phyloP scores from a whole-genome alignment of 805 yeast species.

The Wickerhamomyces rabaulensis region DNA sequence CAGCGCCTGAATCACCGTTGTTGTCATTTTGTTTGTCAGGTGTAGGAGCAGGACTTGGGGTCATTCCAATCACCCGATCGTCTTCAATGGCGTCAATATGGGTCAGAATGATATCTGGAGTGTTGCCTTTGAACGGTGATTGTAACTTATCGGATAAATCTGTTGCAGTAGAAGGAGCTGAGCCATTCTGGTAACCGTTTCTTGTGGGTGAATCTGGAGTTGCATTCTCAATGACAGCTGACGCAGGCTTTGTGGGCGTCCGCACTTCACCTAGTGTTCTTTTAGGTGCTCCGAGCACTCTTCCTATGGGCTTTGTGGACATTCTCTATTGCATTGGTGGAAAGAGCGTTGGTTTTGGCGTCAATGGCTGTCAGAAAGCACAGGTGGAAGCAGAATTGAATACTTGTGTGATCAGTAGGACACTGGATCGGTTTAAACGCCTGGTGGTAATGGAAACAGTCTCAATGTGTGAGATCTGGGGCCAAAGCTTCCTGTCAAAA shows the following conservation, averaged over 20 bases:
- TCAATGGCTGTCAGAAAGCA: neutral
- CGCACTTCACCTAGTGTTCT: neutral
- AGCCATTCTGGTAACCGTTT: neutral
- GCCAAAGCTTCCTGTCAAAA: too few species aligned
- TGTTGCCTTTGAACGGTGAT: slow-evolving; percentile 1
- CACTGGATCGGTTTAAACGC: too few species aligned
- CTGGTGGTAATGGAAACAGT: too few species aligned
- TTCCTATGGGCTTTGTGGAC: slow-evolving; percentile 1
- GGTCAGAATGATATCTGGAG: slow-evolving; percentile 11
- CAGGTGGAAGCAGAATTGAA: neutral
- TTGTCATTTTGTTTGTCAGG: slow-evolving; percentile 1
- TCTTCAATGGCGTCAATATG: slow-evolving; percentile 8
- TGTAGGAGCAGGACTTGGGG: neutral
- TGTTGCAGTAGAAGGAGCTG: neutral
- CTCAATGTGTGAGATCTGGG: too few species aligned
- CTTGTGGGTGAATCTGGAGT: neutral
- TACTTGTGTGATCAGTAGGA: neutral
- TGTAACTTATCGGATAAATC: neutral
- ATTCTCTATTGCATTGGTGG: neutral
- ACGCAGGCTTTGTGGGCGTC: neutral
- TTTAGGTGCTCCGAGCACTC: slow-evolving; percentile 1
- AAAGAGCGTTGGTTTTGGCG: neutral
- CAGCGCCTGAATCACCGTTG: neutral
- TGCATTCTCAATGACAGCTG: neutral
- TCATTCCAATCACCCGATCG: neutral